phyloP scores from a whole-genome alignment of 257 asterid species.

The Solanum verrucosum region DNA sequence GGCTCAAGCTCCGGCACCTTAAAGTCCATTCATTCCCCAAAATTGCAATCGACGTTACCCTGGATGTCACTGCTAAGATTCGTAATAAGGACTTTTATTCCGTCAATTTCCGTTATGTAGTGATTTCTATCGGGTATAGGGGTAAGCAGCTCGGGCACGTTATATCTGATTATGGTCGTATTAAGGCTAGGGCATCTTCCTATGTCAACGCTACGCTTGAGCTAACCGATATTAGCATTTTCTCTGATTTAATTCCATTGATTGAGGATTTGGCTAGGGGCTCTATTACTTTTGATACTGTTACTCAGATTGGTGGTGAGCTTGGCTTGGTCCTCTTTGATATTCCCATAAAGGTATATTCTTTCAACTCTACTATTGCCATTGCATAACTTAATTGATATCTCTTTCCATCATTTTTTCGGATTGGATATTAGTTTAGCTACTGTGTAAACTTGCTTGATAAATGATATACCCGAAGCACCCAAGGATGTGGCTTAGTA shows the following conservation, averaged over 20 bases:
- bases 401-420: background rate
- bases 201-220: constrained; percentile 70
- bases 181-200: constrained; percentile 48
- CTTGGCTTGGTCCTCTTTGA: constrained; percentile 41
- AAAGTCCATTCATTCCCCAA: constrained; percentile 39
- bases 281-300: constrained; percentile 55
- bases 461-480: background rate
- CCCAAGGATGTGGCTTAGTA: background rate
- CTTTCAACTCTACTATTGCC: background rate
- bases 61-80: constrained; percentile 51
- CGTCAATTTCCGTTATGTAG: constrained; percentile 37
- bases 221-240: constrained; percentile 51
- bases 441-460: background rate
- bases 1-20: constrained; percentile 51
- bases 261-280: constrained; percentile 71
- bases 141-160: constrained; percentile 69
- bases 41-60: constrained; percentile 47
- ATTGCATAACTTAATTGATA: background rate
- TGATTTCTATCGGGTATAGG: constrained; percentile 49
- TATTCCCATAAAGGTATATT: constrained; percentile 58
- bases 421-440: background rate
- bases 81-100: constrained; percentile 63
- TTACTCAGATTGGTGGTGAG: constrained; percentile 47
- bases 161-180: constrained; percentile 44
- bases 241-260: constrained; percentile 50